A percentile compares a stretch with the other conserved stretches of the same genome.
Conservation (phyloP, 768 basidiomycete species). For the Pulveroboletus sp. region DNA sequence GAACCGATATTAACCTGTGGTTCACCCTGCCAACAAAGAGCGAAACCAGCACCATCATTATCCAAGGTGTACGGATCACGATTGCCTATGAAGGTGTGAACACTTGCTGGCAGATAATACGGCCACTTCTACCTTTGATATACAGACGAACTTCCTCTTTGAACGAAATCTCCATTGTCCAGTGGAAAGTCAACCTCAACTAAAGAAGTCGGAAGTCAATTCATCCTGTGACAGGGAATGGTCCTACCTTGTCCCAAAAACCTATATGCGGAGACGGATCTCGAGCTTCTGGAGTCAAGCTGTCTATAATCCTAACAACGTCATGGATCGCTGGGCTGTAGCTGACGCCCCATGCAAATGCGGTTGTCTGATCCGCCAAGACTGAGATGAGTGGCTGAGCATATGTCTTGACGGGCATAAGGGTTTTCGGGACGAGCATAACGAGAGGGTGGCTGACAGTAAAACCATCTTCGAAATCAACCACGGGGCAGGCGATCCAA, state of each 20-base stretch:
- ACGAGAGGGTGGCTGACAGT: conserved; percentile 50
- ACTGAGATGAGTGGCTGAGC: conserved; percentile 70
- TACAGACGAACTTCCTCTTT: conserved; percentile 69
- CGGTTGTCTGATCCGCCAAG: conserved; percentile 58
- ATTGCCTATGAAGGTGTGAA: conserved; percentile 49
- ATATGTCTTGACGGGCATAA: conserved; percentile 94
- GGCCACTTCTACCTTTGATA: conserved; percentile 65
- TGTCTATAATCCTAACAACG: conserved; percentile 77
- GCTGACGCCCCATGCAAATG: conserved; percentile 87
- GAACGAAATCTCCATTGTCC: conserved; percentile 69
- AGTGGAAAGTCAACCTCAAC: conserved; percentile 80
- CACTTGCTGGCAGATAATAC: background rate
- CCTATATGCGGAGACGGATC: conserved; percentile 83
- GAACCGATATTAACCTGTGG: conserved; percentile 68
- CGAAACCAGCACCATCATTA: conserved; percentile 81
- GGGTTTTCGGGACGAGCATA: conserved; percentile 77
- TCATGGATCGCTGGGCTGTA: conserved; percentile 85
- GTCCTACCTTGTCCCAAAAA: conserved; percentile 89
- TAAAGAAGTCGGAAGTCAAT: conserved; percentile 25
- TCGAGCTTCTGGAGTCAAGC: conserved; percentile 67
- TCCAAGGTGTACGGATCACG: conserved; percentile 73
- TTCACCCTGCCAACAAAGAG: conserved; percentile 76
- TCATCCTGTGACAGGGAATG: background rate
- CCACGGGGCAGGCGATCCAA: conserved; percentile 66
- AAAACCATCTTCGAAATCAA: conserved; percentile 51